Conservation (phyloP, 2,329 filamentous ascomycete species). For the Zarea fungicola region DNA sequence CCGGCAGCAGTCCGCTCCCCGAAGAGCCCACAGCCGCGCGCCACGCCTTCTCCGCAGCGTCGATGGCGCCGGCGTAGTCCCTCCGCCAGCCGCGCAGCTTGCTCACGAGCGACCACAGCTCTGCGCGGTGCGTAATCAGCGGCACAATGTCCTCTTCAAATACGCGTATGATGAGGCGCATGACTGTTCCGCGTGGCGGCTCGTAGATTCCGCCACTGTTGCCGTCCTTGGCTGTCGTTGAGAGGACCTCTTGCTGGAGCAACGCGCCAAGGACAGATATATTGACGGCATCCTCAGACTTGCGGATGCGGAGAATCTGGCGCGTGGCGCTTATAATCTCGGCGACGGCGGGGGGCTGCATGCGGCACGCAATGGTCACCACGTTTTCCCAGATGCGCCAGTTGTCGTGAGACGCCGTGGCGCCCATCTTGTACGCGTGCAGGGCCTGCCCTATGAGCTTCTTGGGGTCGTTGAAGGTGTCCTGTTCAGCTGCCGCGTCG, state of each 20-base stretch:
- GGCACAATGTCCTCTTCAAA: conserved; percentile 72
- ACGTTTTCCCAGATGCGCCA: conserved; percentile 97
- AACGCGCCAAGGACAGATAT: conserved; percentile 65
- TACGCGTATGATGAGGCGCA: conserved; percentile 62
- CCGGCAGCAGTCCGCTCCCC: conserved; percentile 35
- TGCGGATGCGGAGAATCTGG: conserved; percentile 70
- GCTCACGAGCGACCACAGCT: conserved; percentile 71
- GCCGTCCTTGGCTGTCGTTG: conserved; percentile 31
- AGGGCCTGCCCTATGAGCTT: conserved; percentile 69
- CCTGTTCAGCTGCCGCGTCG: conserved; percentile 24
- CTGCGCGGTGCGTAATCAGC: conserved; percentile 72
- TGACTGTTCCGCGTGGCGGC: conserved; percentile 50
- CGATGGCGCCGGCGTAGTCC: conserved; percentile 66
- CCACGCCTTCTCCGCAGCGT: conserved; percentile 88
- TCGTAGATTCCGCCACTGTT: conserved; percentile 28
- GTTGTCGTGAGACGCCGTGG: conserved; percentile 75
- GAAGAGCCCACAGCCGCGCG: conserved; percentile 59
- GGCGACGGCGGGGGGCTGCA: conserved; percentile 66
- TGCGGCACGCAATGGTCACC: conserved; percentile 75
- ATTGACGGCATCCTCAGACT: conserved; percentile 76
- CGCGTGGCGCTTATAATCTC: conserved; percentile 73
- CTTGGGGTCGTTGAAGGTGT: conserved; percentile 43
- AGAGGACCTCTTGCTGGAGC: conserved; percentile 62
- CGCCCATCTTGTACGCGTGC: conserved; percentile 80
- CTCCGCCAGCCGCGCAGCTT: conserved; percentile 68